Conservation (phyloP, 352 stramenopile species). For the Globisporangium cystogenes region DNA sequence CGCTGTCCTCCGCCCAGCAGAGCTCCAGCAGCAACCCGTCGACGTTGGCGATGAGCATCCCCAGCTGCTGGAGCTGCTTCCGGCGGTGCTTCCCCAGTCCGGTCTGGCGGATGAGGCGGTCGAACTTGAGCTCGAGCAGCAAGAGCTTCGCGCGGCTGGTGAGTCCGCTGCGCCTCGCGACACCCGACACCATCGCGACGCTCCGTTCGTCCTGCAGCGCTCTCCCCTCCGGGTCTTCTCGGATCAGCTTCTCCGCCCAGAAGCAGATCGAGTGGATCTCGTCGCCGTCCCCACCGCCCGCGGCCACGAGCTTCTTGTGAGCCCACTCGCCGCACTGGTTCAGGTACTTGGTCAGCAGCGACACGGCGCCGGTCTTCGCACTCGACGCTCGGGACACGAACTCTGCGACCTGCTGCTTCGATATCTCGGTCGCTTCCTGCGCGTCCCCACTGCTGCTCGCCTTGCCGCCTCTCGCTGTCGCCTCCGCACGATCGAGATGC, state of each 20-base stretch:
- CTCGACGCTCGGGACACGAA: constrained; percentile 8
- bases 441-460: neutral
- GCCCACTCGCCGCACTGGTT: constrained; percentile 63
- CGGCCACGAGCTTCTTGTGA: constrained; percentile 25
- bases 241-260: constrained; percentile 54
- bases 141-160: constrained; percentile 38
- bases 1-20: constrained; percentile 17
- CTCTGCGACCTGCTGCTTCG: constrained; percentile 10
- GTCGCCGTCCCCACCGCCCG: constrained; percentile 10
- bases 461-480: neutral
- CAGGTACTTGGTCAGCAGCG: constrained; percentile 20
- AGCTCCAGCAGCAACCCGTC: constrained; percentile 40
- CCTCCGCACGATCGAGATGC: neutral
- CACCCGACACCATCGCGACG: constrained; percentile 3
- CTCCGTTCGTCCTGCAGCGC: neutral
- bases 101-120: constrained; percentile 29
- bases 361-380: neutral
- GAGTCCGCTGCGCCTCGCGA: constrained; percentile 14
- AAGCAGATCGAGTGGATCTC: constrained; percentile 38
- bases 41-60: constrained; percentile 19
- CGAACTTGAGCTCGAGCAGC: constrained; percentile 54
- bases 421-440: constrained; percentile 2
- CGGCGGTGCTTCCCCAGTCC: constrained; percentile 17
- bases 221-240: constrained; percentile 22
- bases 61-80: constrained; percentile 18